Percentiles rank a stretch among this genome's conserved stretches.
phyloP scores from a whole-genome alignment of 352 stramenopile species.

The Globisporangium cederbergense region DNA sequence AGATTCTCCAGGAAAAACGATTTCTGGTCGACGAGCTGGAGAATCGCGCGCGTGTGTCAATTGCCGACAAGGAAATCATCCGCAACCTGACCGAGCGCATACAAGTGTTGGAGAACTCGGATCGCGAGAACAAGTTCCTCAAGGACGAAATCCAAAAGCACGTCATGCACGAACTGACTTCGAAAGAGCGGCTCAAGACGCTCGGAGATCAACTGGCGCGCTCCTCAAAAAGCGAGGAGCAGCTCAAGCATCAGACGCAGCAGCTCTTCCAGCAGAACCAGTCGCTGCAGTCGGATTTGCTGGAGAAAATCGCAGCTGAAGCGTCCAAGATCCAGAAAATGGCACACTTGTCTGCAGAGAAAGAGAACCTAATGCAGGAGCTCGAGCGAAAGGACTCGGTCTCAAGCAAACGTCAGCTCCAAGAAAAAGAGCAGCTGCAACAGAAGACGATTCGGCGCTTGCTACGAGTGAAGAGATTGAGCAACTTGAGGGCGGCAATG shows the following conservation, averaged over 20 bases:
- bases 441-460: constrained; percentile 27
- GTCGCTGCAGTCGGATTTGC: constrained; percentile 52
- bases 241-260: constrained; percentile 66
- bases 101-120: constrained; percentile 35
- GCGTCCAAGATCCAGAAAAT: constrained; percentile 68
- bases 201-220: constrained; percentile 49
- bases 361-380: constrained; percentile 52
- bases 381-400: constrained; percentile 40
- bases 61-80: constrained; percentile 38
- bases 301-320: constrained; percentile 65
- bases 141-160: constrained; percentile 64
- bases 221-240: constrained; percentile 55
- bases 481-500: constrained; percentile 18
- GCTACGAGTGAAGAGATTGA: constrained; percentile 33
- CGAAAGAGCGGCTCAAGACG: constrained; percentile 49
- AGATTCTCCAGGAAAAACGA: constrained; percentile 36
- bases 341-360: constrained; percentile 54
- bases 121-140: constrained; percentile 51
- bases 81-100: constrained; percentile 36
- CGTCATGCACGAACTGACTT: constrained; percentile 53
- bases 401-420: constrained; percentile 26
- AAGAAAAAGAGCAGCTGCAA: constrained; percentile 25
- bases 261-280: constrained; percentile 73
- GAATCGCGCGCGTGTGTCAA: constrained; percentile 7
- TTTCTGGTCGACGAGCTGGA: constrained; percentile 26